These are phyloP conservation scores for Geotrichum candidum DNA, from an alignment of 1,139 yeast genomes.

Conservation along the genomic window DNA sequence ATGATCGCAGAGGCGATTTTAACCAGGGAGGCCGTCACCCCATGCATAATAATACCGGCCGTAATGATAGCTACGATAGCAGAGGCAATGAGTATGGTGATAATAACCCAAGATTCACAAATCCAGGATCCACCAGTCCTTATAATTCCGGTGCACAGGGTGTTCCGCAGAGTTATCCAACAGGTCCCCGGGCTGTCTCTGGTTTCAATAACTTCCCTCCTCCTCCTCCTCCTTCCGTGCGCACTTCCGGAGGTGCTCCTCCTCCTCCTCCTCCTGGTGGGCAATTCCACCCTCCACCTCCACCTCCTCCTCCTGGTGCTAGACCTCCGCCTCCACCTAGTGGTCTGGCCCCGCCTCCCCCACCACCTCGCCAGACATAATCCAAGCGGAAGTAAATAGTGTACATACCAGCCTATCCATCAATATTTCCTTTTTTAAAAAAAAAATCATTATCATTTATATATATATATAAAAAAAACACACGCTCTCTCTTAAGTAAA, in stretches of 20 bases:
- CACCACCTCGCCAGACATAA: constrained; percentile 10
- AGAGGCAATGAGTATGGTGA: not conserved
- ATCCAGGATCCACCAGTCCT: not conserved
- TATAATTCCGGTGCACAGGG: not conserved
- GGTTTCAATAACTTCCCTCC: not conserved
- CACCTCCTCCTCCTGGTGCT: constrained; percentile 11
- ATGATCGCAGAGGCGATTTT: constrained; percentile 4
- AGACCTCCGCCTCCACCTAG: constrained; percentile 9
- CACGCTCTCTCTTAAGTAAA: not conserved
- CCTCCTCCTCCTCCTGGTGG: constrained; percentile 11
- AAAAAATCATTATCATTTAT: not conserved
- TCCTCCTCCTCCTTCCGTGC: not conserved
- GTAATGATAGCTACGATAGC: not conserved
- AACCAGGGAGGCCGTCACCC: not conserved
- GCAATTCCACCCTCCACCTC: constrained; percentile 4
- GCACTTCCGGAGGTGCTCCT: not conserved
- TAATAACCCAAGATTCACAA: not conserved
- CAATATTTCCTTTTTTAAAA: not conserved
- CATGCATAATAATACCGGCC: not conserved
- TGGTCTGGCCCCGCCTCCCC: constrained; percentile 6
- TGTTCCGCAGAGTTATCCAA: constrained; percentile 3
- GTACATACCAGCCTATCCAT: not conserved
- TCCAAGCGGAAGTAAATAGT: not conserved
- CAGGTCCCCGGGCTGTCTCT: constrained; percentile 14
- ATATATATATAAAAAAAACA: not conserved